Percentiles rank a stretch among this genome's conserved stretches.
phyloP scores from a whole-genome alignment of 768 basidiomycete genomes.

The Hygrocybe coccinea region DNA sequence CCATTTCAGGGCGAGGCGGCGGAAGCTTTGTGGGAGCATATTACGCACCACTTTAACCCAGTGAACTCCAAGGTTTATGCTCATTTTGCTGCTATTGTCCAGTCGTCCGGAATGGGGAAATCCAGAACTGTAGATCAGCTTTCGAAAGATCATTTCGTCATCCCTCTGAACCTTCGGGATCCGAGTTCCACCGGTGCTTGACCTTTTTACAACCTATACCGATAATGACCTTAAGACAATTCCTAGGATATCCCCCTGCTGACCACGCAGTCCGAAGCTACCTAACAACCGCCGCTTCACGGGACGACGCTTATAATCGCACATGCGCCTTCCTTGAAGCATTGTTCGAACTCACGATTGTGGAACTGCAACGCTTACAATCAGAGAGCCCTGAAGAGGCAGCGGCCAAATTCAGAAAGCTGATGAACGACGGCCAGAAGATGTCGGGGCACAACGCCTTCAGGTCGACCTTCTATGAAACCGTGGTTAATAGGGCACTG shows the following conservation, averaged over 20 bases:
- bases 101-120: constrained; percentile 3
- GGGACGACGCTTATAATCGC: neutral
- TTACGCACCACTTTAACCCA: neutral
- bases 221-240: neutral
- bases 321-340: neutral
- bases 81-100: constrained; percentile 2
- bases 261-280: constrained; percentile 4
- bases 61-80: neutral
- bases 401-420: too few species aligned
- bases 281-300: neutral
- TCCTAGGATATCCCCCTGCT: constrained; percentile 10
- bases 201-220: neutral
- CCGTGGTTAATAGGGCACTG: too few species aligned
- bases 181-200: constrained; percentile 1
- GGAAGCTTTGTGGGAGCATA: neutral
- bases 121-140: constrained; percentile 7
- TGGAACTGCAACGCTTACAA: too few species aligned
- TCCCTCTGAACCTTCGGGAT: constrained; percentile 3
- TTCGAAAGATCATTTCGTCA: constrained; percentile 1
- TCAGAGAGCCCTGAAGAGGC: too few species aligned
- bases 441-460: too few species aligned
- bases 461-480: too few species aligned
- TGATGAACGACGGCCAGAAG: too few species aligned
- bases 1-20: neutral
- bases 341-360: neutral